Base-by-base conservation (phyloP, 805 yeast genomes). In the Barnettozyma wickerhamii region DNA sequence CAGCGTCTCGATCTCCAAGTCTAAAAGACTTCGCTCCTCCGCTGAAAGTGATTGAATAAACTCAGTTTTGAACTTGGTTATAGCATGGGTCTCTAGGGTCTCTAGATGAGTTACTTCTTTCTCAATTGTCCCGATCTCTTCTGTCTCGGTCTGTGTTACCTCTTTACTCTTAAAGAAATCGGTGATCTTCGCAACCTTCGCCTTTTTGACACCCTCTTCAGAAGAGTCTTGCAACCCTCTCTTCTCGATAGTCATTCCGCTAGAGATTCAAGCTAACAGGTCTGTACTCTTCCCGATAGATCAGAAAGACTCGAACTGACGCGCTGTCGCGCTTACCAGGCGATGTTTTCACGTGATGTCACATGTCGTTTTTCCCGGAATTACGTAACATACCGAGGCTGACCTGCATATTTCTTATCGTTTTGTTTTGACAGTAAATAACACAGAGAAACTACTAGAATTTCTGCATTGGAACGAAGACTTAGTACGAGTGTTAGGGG, bases 1-100 rank as follows among this genome's bases (percentile, higher is more conserved):
- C 46, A 93, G 63, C 0, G 86, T 77, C 1, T 68, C 59, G 30
- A 88, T 75, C 58, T 93, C 99, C 9, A 84, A 64, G 15, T 69
- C 60, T 2, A 89, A 69, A 4, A 89, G 65, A 3, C 62, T 63
- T 34, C 54, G 60, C 30, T 77, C 71, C 33, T 79, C 86, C 4
- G 41, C 31, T 4, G 50, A 41, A 4, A 53, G 41, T 15, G 32
- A 40, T 7, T 37, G 7, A 2, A 38, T 19, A 20, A 51, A 51
- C 4, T 27, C 6, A 13, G n/a, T n/a, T n/a, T n/a, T n/a, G n/a
- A n/a, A n/a, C n/a, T n/a, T n/a, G n/a, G n/a, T n/a, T n/a, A n/a
- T n/a, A n/a, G n/a, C n/a, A n/a, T n/a, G n/a, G n/a, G n/a, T n/a
- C n/a, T n/a, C n/a, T n/a, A n/a, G n/a, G n/a, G n/a, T n/a, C n/a